A percentile compares a stretch with the other conserved stretches of the same genome.
phyloP scores from a whole-genome alignment of 2,329 filamentous ascomycete genomes.

The Lasiodiplodia sp. region DNA sequence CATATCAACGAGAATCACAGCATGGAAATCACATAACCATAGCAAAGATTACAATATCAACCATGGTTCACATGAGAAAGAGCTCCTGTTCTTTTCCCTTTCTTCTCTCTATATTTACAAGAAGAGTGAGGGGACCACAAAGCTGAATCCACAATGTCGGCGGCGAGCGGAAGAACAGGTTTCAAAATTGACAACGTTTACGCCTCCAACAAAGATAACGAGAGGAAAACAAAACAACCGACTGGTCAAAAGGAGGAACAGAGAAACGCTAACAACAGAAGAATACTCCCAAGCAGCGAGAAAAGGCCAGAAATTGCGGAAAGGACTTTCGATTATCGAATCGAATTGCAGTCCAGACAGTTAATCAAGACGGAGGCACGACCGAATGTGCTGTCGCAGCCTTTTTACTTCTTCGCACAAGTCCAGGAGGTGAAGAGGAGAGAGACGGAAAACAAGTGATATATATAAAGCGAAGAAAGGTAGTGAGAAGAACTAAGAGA shows the following conservation, averaged over 20 bases:
- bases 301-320: neutral
- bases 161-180: neutral
- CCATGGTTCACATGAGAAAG: constrained; percentile 2
- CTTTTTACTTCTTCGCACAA: neutral
- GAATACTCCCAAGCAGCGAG: neutral
- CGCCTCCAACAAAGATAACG: neutral
- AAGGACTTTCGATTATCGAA: neutral
- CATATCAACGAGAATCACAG: neutral
- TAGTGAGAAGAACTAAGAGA: constrained; percentile 1
- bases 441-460: constrained; percentile 7
- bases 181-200: neutral
- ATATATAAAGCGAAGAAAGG: constrained; percentile 20
- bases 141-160: neutral
- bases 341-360: neutral
- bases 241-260: neutral
- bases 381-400: neutral
- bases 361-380: neutral
- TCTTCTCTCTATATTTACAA: constrained; percentile 23
- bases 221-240: constrained; percentile 5
- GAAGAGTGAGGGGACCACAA: constrained; percentile 1
- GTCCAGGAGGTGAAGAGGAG: neutral
- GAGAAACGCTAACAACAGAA: neutral
- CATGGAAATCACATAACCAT: neutral
- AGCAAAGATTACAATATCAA: neutral
- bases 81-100: neutral